Conservation (phyloP, 306 rosid species). For the Cotoneaster glaucophyllus region DNA sequence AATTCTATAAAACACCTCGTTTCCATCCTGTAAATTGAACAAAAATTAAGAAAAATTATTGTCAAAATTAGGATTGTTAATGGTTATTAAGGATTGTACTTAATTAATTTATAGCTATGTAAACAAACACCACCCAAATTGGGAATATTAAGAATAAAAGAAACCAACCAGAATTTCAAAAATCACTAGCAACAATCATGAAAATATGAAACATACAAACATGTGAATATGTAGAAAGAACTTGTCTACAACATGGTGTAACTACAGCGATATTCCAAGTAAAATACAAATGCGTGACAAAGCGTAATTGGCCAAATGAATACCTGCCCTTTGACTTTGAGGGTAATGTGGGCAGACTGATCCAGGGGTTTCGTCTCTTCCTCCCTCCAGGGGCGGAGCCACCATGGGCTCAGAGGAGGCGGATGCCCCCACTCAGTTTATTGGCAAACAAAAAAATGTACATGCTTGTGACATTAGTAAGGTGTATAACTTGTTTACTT, state of each 20-base stretch:
- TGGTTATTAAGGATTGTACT: too few species aligned
- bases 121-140: too few species aligned
- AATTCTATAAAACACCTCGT: slow-evolving; percentile 51
- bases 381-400: too few species aligned
- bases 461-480: too few species aligned
- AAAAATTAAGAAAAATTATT: background rate
- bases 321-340: slow-evolving; percentile 88
- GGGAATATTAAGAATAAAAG: too few species aligned
- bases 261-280: background rate
- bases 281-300: background rate
- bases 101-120: too few species aligned
- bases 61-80: background rate
- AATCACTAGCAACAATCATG: background rate
- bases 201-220: background rate
- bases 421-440: too few species aligned
- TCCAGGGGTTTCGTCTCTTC: slow-evolving; percentile 70
- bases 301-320: background rate
- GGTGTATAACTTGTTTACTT: too few species aligned
- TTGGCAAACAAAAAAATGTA: too few species aligned
- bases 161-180: background rate
- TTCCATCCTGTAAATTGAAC: slow-evolving; percentile 38
- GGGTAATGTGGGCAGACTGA: slow-evolving; percentile 68
- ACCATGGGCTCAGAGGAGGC: too few species aligned
- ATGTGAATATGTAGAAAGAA: background rate
- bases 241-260: background rate